Percentiles rank a stretch among this genome's conserved stretches.
Evolutionary conservation across 192 early-diverging fungal species (phyloP).

Genomic region (Neocallimastix lanati): DNA sequence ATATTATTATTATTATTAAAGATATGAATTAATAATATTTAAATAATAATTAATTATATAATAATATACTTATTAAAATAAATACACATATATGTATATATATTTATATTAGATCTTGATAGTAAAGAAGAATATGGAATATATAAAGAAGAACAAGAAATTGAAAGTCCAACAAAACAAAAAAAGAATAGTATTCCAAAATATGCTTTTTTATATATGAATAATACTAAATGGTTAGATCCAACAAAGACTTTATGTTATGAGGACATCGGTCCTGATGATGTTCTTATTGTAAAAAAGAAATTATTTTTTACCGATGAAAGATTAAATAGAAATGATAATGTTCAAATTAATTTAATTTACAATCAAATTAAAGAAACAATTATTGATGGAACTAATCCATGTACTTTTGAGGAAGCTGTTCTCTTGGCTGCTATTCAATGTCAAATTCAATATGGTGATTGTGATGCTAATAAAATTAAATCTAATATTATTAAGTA

Average conservation of each 20-base stretch:
- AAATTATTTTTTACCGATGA: constrained; percentile 44
- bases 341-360: constrained; percentile 34
- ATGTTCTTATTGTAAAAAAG: constrained; percentile 31
- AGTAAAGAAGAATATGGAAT: constrained; percentile 16
- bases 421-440: constrained; percentile 32
- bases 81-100: no score
- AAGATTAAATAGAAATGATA: constrained; percentile 36
- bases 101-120: background rate
- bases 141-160: background rate
- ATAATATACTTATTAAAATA: no score
- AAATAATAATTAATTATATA: no score
- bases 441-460: constrained; percentile 29
- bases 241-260: constrained; percentile 29
- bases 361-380: constrained; percentile 29
- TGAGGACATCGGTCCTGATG: constrained; percentile 23
- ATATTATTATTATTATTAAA: no score
- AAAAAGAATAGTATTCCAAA: background rate
- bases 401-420: constrained; percentile 34
- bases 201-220: background rate
- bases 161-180: background rate
- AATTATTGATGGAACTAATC: constrained; percentile 28
- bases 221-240: constrained; percentile 21
- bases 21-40: no score
- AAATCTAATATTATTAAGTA: constrained; percentile 26
- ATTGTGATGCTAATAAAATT: constrained; percentile 33